Percentiles rank a stretch among this genome's conserved stretches.
Conservation (phyloP, 208 protist genomes). For the Acanthamoeba culbertsoni region DNA sequence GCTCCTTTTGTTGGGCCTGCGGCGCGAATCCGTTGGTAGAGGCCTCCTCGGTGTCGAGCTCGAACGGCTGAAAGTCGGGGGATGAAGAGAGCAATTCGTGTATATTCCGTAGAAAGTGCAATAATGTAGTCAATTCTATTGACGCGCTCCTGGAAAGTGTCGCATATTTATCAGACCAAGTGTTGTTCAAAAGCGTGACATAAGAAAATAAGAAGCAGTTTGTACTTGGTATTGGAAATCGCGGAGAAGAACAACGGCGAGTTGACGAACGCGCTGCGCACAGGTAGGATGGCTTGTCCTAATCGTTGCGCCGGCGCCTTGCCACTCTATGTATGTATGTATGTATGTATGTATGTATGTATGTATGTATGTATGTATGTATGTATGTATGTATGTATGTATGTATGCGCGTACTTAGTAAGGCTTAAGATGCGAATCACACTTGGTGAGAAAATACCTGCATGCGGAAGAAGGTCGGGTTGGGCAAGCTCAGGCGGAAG, state of each 20-base stretch:
- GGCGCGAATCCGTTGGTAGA: neutral
- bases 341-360: no score
- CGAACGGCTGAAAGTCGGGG: neutral
- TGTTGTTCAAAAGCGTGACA: no score
- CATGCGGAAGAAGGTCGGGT: neutral
- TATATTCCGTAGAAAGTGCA: neutral
- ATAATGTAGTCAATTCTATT: neutral
- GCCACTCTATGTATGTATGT: neutral
- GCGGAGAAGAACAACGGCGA: neutral
- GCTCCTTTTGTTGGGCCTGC: neutral
- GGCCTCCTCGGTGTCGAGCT: neutral
- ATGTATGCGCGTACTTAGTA: no score
- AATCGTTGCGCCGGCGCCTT: neutral
- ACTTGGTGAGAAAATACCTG: neutral
- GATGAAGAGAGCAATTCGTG: neutral
- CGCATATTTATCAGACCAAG: no score
- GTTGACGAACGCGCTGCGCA: constrained; percentile 30
- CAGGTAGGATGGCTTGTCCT: neutral
- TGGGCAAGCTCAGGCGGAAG: neutral
- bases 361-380: no score
- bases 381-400: no score
- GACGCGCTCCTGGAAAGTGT: neutral
- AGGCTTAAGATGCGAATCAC: no score
- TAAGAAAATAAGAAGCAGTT: neutral
- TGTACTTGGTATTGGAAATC: neutral